phyloP scores from a whole-genome alignment of 139 green algal species.

The Desmodesmus armatus region DNA sequence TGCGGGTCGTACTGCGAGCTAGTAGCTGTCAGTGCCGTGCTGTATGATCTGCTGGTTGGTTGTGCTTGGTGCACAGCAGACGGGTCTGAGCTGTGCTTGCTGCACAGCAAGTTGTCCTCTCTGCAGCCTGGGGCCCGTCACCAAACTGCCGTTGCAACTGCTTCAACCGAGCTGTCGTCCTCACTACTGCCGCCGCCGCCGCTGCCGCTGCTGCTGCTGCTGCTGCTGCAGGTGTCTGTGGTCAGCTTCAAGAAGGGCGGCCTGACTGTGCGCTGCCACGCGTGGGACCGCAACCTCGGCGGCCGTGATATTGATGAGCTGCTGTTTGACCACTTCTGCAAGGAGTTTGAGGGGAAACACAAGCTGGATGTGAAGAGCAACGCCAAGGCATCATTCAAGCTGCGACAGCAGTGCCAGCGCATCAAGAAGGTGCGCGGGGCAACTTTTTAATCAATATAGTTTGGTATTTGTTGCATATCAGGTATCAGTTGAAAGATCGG shows the following conservation, averaged over 20 bases:
- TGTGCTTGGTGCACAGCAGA: background rate
- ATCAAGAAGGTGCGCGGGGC: slow-evolving; percentile 55
- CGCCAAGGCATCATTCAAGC: slow-evolving; percentile 85
- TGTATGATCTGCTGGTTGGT: too few species aligned
- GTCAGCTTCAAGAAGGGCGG: slow-evolving; percentile 92
- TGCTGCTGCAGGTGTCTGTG: slow-evolving; percentile 84
- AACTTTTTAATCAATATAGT: too few species aligned
- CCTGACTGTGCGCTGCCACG: slow-evolving; percentile 88
- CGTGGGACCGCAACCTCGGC: slow-evolving; percentile 94
- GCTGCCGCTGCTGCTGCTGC: background rate
- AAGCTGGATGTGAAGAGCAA: slow-evolving; percentile 92
- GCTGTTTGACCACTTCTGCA: slow-evolving; percentile 95
- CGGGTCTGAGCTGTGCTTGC: background rate
- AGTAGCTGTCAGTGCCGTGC: too few species aligned
- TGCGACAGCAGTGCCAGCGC: slow-evolving; percentile 90
- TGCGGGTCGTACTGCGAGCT: too few species aligned
- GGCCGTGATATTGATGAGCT: slow-evolving; percentile 91
- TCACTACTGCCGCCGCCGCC: background rate
- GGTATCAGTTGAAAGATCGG: too few species aligned
- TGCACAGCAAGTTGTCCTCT: background rate
- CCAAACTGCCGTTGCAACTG: background rate
- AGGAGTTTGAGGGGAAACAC: slow-evolving; percentile 83
- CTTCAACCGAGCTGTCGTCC: background rate
- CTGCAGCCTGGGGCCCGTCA: too few species aligned
- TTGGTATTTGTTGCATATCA: too few species aligned